These are phyloP conservation scores for Podosphaera xanthii DNA, from an alignment of 2,329 filamentous ascomycete genomes.

Conservation along the genomic window DNA sequence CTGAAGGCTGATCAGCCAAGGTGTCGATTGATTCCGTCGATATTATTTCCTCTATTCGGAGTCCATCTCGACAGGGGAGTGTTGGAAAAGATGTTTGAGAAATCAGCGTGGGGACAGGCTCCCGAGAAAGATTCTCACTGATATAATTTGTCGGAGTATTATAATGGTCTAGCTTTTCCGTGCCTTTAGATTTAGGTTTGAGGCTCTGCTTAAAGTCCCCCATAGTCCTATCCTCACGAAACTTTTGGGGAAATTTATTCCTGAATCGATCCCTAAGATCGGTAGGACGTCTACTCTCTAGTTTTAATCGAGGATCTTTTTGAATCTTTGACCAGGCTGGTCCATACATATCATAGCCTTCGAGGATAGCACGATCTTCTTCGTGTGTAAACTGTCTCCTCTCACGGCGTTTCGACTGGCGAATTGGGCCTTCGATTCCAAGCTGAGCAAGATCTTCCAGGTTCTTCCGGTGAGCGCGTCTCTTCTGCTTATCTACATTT, in stretches of 20 bases:
- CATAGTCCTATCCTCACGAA: conserved; percentile 12
- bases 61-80: conserved; percentile 9
- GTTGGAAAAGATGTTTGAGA: background rate
- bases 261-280: conserved; percentile 39
- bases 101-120: background rate
- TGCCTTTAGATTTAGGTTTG: background rate
- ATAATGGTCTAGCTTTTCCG: background rate
- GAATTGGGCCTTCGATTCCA: conserved; percentile 39
- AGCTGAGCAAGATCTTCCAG: conserved; percentile 31
- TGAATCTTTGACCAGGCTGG: conserved; percentile 44
- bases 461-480: conserved; percentile 30
- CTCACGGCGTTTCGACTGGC: conserved; percentile 35
- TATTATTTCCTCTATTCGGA: conserved; percentile 14
- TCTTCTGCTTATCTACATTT: conserved; percentile 21
- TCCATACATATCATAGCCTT: conserved; percentile 35
- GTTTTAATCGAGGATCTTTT: conserved; percentile 31
- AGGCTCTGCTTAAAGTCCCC: background rate
- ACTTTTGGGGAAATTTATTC: conserved; percentile 39
- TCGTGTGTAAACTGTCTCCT: conserved; percentile 37
- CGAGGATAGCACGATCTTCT: conserved; percentile 37
- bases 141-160: background rate
- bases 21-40: conserved; percentile 7
- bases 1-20: conserved; percentile 8
- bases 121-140: background rate
- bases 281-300: conserved; percentile 36